Base-by-base conservation (phyloP, 2,329 filamentous ascomycete species). In the Penicillium sclerotigenum region DNA sequence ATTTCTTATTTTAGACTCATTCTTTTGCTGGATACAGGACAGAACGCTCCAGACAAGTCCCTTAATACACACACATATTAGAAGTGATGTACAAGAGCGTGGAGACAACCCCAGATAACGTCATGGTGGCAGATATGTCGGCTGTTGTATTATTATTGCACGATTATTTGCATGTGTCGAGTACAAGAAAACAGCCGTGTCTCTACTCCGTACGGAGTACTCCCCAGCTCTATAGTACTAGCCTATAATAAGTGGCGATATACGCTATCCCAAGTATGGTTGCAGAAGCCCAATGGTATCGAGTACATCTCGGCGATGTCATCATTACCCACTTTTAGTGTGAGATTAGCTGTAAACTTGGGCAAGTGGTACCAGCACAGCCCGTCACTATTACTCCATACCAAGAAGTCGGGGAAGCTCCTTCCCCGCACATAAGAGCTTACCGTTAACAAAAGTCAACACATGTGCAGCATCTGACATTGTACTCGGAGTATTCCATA, bases 381-480 rank as follows among this genome's bases (percentile, higher is more conserved):
- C 41, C 34, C 41, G 53, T 52, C 50, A 38, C 46, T 16, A 54
- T 46, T 45, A 57, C 54, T 33, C 42, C 28, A 11, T 33, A 46
- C 48, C 31, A 18, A 34, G n/a, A 34, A 36, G 37, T 47, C 34
- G 54, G 38, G 29, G 33, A 31, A 57, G 57, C 40, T 52, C 43
- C 47, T 58, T 59, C 56, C 58, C 58, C 58, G 58, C 58, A 58
- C 56, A 52, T 46, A 10, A 59, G 20, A 42, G 40, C 40, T 41
- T 41, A 5, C 38, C 10, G 36, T 20, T 13, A 14, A 40, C 37
- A 13, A 38, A 43, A 29, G n/a, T n/a, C 14, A 22, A n/a, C 37
- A 16, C 3, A 5, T 36, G n/a, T 18, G 9, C 34, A 36, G 18
- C 38, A 22, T 3, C 13, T 20, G 4, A 4, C 40, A n/a, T 11